These are phyloP conservation scores for Juglanconis oblonga DNA, from an alignment of 2,329 filamentous ascomycete genomes.

Conservation along the genomic window DNA sequence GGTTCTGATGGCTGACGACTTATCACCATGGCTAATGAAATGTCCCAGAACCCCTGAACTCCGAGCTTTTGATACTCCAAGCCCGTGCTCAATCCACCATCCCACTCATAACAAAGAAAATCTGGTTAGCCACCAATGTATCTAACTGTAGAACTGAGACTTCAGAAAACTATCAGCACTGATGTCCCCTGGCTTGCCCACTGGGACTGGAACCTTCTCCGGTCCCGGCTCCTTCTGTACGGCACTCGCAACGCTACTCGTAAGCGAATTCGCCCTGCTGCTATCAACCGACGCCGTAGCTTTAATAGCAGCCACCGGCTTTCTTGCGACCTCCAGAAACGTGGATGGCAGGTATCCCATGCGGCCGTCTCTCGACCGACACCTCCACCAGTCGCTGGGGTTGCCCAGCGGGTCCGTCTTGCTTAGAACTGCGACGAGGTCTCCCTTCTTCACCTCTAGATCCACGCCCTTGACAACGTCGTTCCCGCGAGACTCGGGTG, in stretches of 20 bases:
- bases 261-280: conserved; percentile 48
- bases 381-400: conserved; percentile 95
- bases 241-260: conserved; percentile 34
- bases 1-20: neutral
- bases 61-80: conserved; percentile 15
- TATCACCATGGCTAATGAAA: neutral
- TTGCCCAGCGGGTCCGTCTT: conserved; percentile 92
- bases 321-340: conserved; percentile 74
- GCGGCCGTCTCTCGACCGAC: conserved; percentile 81
- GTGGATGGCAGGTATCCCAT: conserved; percentile 90
- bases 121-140: too few species aligned
- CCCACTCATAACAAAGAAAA: neutral
- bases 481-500: conserved; percentile 65
- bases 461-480: conserved; percentile 69
- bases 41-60: conserved; percentile 3
- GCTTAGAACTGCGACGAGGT: conserved; percentile 88
- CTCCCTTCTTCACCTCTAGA: conserved; percentile 88
- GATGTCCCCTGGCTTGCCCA: conserved; percentile 49
- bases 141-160: conserved; percentile 55
- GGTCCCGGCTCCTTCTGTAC: conserved; percentile 25
- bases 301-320: conserved; percentile 54
- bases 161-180: conserved; percentile 56
- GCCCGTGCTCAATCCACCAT: neutral
- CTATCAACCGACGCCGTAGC: conserved; percentile 42
- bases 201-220: conserved; percentile 30